These are phyloP conservation scores for Scutellaria barbata DNA, from an alignment of 257 asterid genomes.

Conservation along the genomic window DNA sequence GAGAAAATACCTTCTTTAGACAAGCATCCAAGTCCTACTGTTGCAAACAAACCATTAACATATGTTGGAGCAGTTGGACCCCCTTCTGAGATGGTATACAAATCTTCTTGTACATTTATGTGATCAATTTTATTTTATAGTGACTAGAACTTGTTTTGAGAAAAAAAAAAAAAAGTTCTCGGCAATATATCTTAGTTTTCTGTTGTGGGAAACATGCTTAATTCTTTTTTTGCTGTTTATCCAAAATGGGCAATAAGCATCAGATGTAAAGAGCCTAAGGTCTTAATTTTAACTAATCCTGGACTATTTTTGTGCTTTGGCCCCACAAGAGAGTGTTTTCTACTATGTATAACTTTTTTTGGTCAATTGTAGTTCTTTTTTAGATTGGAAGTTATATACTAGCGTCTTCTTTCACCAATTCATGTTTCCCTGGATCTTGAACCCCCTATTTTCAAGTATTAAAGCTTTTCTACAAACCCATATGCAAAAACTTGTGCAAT, in stretches of 20 bases:
- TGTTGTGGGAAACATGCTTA: conserved; percentile 12
- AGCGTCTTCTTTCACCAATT: conserved; percentile 14
- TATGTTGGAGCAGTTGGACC: conserved; percentile 55
- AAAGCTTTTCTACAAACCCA: background rate
- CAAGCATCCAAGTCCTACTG: conserved; percentile 53
- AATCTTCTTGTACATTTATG: conserved; percentile 14
- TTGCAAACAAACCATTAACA: conserved; percentile 58
- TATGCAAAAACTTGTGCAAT: background rate
- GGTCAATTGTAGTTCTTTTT: background rate
- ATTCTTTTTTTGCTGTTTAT: conserved; percentile 6
- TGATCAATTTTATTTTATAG: background rate
- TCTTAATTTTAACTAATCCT: background rate
- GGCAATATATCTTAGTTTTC: conserved; percentile 22
- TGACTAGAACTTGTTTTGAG: conserved; percentile 11
- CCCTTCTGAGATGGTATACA: conserved; percentile 63
- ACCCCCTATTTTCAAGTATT: conserved; percentile 3
- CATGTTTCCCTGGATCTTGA: conserved; percentile 20
- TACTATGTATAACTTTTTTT: background rate
- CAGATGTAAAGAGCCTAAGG: background rate
- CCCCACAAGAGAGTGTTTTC: conserved; percentile 11
- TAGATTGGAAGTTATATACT: conserved; percentile 13
- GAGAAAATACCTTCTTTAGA: conserved; percentile 64
- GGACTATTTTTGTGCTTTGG: background rate
- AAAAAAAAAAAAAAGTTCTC: conserved; percentile 24
- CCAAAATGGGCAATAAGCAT: conserved; percentile 19